phyloP scores from a whole-genome alignment of 2,329 filamentous ascomycete genomes.

The Aspergillus alliaceus region DNA sequence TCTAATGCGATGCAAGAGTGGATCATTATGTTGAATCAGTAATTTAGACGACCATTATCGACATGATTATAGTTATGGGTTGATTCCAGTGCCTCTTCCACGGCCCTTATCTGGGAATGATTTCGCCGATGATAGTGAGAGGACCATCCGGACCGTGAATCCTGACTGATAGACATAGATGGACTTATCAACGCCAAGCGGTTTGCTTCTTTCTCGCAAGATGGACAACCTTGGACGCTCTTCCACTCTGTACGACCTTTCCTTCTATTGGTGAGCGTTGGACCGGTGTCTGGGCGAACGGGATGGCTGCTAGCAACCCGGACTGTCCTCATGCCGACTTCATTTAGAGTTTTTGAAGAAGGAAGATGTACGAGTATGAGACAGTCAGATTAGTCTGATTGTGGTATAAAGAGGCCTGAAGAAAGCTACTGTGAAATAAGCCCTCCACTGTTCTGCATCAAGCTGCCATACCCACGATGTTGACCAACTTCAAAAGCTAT shows the following conservation, averaged over 20 bases:
- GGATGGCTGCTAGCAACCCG: not conserved
- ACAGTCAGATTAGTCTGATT: not conserved
- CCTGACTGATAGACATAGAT: too few species aligned
- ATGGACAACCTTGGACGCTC: not conserved
- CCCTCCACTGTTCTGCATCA: not conserved
- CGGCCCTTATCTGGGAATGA: not conserved
- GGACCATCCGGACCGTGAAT: too few species aligned
- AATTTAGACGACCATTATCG: not conserved
- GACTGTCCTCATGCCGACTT: not conserved
- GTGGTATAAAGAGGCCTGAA: not conserved
- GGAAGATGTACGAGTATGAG: not conserved
- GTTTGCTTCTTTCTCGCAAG: not conserved
- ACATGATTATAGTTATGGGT: not conserved
- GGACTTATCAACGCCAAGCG: not conserved
- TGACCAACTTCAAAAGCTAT: not conserved
- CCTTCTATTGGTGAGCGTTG: not conserved
- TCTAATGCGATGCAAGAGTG: not conserved
- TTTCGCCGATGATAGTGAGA: too few species aligned
- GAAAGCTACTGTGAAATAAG: not conserved
- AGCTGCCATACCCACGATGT: not conserved
- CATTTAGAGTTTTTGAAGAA: not conserved
- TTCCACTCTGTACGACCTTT: not conserved
- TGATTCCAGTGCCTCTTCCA: too few species aligned
- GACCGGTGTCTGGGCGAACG: not conserved
- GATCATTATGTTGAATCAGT: not conserved